These are phyloP conservation scores for Pyricularia sp. DNA, from an alignment of 2,329 filamentous ascomycete species.

Conservation along the genomic window DNA sequence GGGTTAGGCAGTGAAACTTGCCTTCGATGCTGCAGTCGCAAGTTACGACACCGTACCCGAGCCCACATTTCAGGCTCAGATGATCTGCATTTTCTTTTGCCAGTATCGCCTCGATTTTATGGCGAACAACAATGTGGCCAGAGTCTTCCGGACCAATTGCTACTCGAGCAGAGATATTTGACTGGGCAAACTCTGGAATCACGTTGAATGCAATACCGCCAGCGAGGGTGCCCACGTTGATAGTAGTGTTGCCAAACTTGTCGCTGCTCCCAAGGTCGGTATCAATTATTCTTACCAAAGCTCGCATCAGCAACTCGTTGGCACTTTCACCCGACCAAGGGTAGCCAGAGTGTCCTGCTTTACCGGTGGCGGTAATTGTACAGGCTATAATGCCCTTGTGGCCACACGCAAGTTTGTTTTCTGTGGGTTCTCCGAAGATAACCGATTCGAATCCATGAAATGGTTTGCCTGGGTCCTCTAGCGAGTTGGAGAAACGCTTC, in stretches of 20 bases:
- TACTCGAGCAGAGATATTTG: constrained; percentile 62
- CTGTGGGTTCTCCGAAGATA: constrained; percentile 91
- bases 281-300: constrained; percentile 55
- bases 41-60: too few relatives aligned
- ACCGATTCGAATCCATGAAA: constrained; percentile 47
- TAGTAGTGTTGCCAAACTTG: constrained; percentile 76
- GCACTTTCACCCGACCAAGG: too few relatives aligned
- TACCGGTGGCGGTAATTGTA: constrained; percentile 58
- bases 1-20: too few relatives aligned
- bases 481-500: constrained; percentile 38
- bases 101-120: too few relatives aligned
- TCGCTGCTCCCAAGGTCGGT: constrained; percentile 66
- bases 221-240: constrained; percentile 72
- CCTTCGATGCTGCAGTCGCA: too few relatives aligned
- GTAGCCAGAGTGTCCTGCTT: constrained; percentile 57
- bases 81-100: too few relatives aligned
- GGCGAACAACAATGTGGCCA: too few relatives aligned
- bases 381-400: constrained; percentile 81
- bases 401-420: constrained; percentile 75
- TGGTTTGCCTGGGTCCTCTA: constrained; percentile 9
- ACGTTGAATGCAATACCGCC: constrained; percentile 87
- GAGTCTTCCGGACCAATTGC: constrained; percentile 33
- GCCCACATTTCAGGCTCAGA: too few relatives aligned
- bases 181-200: constrained; percentile 65
- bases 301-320: constrained; percentile 62